Evolutionary conservation across 2,329 filamentous ascomycete species (phyloP).

Genomic region (Berkeleyomyces basicola): DNA sequence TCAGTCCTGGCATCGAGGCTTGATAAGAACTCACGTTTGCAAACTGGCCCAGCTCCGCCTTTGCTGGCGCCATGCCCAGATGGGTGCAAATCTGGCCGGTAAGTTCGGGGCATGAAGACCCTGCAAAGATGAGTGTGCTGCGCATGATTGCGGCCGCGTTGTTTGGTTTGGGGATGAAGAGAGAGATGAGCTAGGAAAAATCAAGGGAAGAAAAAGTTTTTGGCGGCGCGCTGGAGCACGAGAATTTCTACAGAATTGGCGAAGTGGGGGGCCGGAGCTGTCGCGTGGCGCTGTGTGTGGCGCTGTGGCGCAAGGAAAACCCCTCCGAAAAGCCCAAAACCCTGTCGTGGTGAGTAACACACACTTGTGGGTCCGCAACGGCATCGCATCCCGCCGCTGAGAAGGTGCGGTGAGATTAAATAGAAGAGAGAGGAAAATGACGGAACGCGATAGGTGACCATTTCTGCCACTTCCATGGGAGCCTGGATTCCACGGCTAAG

Average conservation of each 20-base stretch:
- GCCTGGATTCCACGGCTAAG: too few species aligned
- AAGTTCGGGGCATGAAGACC: constrained; percentile 49
- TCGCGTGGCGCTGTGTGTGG: not conserved
- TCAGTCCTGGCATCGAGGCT: not conserved
- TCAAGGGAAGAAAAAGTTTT: not conserved
- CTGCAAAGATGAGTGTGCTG: constrained; percentile 51
- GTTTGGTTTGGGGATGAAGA: constrained; percentile 1
- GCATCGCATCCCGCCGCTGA: too few species aligned
- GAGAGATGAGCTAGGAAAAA: constrained; percentile 14
- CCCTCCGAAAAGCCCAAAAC: too few species aligned
- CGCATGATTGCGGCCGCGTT: constrained; percentile 29
- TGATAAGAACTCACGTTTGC: constrained; percentile 38
- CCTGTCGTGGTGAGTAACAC: too few species aligned
- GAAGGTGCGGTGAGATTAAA: too few species aligned
- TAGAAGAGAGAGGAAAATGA: too few species aligned
- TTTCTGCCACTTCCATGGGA: too few species aligned
- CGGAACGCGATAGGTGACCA: too few species aligned
- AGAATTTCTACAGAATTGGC: not conserved
- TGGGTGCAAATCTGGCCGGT: constrained; percentile 51
- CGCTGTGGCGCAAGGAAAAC: not conserved
- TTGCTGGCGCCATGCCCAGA: constrained; percentile 46
- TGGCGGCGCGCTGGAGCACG: not conserved
- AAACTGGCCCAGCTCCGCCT: constrained; percentile 52
- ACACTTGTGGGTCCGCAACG: too few species aligned
- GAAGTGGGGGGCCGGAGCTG: not conserved